These are phyloP conservation scores for Manihot esculenta DNA, from an alignment of 441 rosid genomes.

Conservation along the genomic window DNA sequence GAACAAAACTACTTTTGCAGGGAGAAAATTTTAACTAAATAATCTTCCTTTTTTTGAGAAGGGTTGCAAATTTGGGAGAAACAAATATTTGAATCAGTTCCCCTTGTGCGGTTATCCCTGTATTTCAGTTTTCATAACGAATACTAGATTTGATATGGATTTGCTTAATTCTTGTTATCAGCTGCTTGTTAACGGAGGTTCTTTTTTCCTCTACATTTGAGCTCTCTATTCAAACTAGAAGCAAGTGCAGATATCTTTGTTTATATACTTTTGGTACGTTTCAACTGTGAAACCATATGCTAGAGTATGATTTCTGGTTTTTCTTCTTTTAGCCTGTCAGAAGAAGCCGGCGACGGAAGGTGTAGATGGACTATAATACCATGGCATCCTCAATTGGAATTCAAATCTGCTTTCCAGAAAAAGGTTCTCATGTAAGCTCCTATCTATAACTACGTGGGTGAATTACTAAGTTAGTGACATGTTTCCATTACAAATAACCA, in stretches of 20 bases:
- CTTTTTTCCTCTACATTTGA: neutral
- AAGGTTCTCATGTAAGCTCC: too few relatives aligned
- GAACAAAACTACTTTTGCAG: too few relatives aligned
- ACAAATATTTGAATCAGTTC: too few relatives aligned
- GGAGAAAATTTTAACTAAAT: neutral
- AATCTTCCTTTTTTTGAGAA: neutral
- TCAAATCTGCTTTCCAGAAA: neutral
- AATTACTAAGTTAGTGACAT: neutral
- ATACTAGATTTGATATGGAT: too few relatives aligned
- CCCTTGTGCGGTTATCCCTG: too few relatives aligned
- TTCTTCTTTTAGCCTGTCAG: constrained; percentile 26
- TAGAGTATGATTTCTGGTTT: neutral
- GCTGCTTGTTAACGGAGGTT: too few relatives aligned
- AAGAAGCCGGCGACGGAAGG: constrained; percentile 34
- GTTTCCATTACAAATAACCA: too few relatives aligned
- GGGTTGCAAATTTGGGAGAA: neutral
- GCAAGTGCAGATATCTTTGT: neutral
- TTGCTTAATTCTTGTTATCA: too few relatives aligned
- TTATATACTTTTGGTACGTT: neutral
- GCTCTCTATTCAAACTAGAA: neutral
- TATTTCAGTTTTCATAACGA: too few relatives aligned
- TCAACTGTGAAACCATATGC: neutral
- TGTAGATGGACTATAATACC: neutral
- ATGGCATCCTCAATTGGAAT: too few relatives aligned
- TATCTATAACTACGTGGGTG: neutral